These are phyloP conservation scores for Mortierella sp. DNA, from an alignment of 371 early-diverging fungal genomes.

Conservation along the genomic window DNA sequence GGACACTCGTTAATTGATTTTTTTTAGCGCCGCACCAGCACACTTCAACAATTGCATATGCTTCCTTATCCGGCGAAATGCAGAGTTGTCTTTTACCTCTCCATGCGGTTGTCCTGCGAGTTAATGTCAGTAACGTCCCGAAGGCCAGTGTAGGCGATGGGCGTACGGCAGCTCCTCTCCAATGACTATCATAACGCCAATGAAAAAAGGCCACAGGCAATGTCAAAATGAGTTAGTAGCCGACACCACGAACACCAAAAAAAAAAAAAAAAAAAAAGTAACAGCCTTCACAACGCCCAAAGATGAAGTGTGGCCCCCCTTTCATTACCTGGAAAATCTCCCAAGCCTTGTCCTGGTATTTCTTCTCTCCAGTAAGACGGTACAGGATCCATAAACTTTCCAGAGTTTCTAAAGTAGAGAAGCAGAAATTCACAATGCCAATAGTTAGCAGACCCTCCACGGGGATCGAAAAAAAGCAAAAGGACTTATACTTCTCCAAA, in stretches of 20 bases:
- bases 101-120: conserved; percentile 57
- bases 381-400: conserved; percentile 84
- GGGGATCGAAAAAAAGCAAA: not conserved
- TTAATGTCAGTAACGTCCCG: conserved; percentile 63
- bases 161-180: conserved; percentile 73
- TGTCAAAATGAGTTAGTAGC: not conserved
- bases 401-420: conserved; percentile 68
- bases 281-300: not conserved
- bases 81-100: conserved; percentile 37
- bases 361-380: conserved; percentile 79
- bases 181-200: conserved; percentile 56
- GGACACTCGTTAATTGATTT: not conserved
- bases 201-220: not conserved
- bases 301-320: not conserved
- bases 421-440: not conserved
- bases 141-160: conserved; percentile 75
- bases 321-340: conserved; percentile 70
- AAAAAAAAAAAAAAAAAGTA: not conserved
- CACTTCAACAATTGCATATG: not conserved
- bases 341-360: conserved; percentile 84
- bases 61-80: too few species aligned
- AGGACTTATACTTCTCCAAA: not conserved
- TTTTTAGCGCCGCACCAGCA: not conserved
- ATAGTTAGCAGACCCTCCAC: not conserved
- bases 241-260: not conserved